Evolutionary conservation across 176 grass and related monocot genomes (phyloP).

Genomic region (Oryza nivara): DNA sequence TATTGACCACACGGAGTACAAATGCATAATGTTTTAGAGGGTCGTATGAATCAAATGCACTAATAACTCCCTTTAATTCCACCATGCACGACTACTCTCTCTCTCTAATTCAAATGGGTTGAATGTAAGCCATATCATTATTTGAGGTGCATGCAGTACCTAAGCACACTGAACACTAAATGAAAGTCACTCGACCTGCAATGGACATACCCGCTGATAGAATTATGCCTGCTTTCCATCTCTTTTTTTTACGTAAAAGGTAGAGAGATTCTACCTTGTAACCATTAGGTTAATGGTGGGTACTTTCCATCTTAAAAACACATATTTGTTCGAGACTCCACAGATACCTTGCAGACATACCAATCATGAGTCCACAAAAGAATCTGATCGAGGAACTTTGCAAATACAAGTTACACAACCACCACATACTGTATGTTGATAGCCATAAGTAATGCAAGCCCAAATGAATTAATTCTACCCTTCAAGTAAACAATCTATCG

Average conservation of each 20-base stretch:
- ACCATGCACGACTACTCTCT: not conserved
- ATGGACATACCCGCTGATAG: not conserved
- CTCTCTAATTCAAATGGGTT: not conserved
- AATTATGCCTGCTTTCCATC: not conserved
- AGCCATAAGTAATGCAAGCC: not conserved
- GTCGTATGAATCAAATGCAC: not conserved
- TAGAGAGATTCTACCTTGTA: too few species aligned
- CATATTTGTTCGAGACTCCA: slow-evolving; percentile 3
- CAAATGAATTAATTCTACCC: not conserved
- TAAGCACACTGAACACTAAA: not conserved
- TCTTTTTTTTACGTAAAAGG: too few species aligned
- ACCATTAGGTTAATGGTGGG: too few species aligned
- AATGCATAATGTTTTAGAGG: not conserved
- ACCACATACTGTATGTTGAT: not conserved
- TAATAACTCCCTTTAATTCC: slow-evolving; percentile 3
- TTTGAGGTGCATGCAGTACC: slow-evolving; percentile 10
- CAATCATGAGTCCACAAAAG: not conserved
- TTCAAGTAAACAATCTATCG: not conserved
- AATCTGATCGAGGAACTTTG: not conserved
- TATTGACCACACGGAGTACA: slow-evolving; percentile 6
- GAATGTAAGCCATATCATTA: not conserved
- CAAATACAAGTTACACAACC: not conserved
- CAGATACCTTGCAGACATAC: not conserved
- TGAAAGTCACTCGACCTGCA: not conserved
- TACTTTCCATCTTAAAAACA: not conserved